Evolutionary conservation across 2,329 filamentous ascomycete species (phyloP), one percentile per base, ranked within the genome.

Genomic region (Cadophora luteo-olivacea): DNA sequence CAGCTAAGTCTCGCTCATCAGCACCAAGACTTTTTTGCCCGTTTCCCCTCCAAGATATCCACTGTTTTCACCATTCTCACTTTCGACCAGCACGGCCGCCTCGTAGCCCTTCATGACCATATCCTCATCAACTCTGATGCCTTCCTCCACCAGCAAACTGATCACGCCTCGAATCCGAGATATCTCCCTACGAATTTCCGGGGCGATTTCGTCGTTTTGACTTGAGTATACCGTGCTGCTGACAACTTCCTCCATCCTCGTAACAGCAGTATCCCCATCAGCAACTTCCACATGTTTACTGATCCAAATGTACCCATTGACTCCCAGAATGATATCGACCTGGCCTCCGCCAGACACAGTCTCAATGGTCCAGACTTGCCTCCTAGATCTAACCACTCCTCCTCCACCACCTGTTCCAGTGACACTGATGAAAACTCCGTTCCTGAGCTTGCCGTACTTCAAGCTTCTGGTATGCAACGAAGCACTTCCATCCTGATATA

Each of bases 261-360:
- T 97, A 76, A 97, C 92, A 83, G 88, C 77, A 19, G 78, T 72
- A 61, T 79, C 65, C 73, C 76, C 61, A 61, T 73, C 82, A n/a
- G 85, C 84, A 45, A 85, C 86, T 73, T 92, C 89, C 8, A 91
- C 82, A 75, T 97, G 93, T 82, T 93, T 94, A 80, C 91, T 90
- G 77, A 98, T 94, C 92, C 93, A 99, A 68, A 98, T 94, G 78
- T 97, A 98, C 0, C 96, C 96, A 76, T 99, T 99, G 49, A 99
- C 96, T 2, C 96, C 96, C 0, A 99, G 84, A 64, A 97, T 87
- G 8, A 98, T 89, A 77, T 97, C 93, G 33, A 99, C 87, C 71
- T 89, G 90, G 64, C 87, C 85, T 41, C 86, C 85, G 41, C 86
- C 83, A 70, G 84, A 79, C 68, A 81, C 76, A 41, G 85, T 81